These are phyloP conservation scores for Nannochloris sp. DNA, from an alignment of 139 green algal species.

Conservation along the genomic window DNA sequence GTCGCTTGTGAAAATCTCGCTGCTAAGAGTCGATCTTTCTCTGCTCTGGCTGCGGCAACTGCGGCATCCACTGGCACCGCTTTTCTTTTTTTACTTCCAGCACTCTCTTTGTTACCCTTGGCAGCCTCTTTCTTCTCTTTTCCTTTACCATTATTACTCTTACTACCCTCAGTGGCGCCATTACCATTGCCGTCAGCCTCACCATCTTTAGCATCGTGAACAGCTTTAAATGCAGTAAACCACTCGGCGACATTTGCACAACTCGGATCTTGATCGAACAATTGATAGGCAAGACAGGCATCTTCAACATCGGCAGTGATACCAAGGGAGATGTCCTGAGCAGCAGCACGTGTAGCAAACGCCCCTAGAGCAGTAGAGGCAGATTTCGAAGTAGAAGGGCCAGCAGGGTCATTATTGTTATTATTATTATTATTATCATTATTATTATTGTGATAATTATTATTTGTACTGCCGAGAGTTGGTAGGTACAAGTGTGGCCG, in stretches of 20 bases:
- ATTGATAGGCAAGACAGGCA: slow-evolving; percentile 27
- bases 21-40: slow-evolving; percentile 10
- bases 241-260: slow-evolving; percentile 39
- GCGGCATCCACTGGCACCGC: neutral
- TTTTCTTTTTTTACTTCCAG: neutral
- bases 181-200: slow-evolving; percentile 3
- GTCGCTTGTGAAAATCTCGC: slow-evolving; percentile 38
- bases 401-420: too few species aligned
- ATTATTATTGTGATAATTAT: neutral
- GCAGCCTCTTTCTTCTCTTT: neutral
- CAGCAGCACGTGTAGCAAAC: too few species aligned
- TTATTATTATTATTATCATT: too few species aligned
- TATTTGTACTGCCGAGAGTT: neutral
- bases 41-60: neutral
- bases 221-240: slow-evolving; percentile 28
- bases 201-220: neutral
- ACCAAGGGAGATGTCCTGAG: too few species aligned
- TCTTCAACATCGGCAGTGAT: slow-evolving; percentile 18
- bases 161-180: neutral
- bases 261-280: slow-evolving; percentile 33
- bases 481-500: neutral
- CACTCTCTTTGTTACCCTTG: neutral
- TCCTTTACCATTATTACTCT: neutral
- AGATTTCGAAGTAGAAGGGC: too few species aligned
- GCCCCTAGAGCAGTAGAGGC: too few species aligned